Evolutionary conservation across 2,329 filamentous ascomycete genomes (phyloP).

Genomic region (Raffaelea deltoideospora): DNA sequence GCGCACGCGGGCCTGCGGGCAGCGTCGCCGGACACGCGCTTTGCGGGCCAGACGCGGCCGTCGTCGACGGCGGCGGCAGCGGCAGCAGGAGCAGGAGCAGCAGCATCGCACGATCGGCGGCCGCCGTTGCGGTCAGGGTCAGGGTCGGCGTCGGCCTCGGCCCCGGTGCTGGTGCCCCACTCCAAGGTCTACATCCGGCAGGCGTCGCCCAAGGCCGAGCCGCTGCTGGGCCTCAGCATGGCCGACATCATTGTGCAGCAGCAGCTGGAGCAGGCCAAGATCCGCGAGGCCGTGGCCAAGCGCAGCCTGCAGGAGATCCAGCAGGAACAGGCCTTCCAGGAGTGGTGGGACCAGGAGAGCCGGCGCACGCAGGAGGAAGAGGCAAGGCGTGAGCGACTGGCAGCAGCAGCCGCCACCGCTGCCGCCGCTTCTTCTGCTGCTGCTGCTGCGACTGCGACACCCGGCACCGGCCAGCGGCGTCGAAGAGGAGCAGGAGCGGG

Average conservation of each 20-base stretch:
- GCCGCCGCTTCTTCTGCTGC: too few relatives aligned
- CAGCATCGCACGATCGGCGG: constrained; percentile 3
- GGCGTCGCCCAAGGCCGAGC: constrained; percentile 43
- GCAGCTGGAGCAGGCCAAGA: constrained; percentile 64
- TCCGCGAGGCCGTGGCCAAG: constrained; percentile 75
- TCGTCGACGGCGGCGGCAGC: constrained; percentile 13
- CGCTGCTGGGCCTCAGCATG: constrained; percentile 52
- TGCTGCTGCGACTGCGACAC: too few relatives aligned
- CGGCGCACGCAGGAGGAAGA: constrained; percentile 52
- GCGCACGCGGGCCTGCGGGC: constrained; percentile 26
- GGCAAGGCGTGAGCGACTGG: too few relatives aligned
- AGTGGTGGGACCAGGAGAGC: constrained; percentile 90
- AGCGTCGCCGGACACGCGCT: constrained; percentile 47
- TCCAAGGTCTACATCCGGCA: constrained; percentile 44
- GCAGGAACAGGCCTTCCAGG: constrained; percentile 88
- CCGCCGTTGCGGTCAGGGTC: constrained; percentile 14
- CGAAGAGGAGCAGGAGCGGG: constrained; percentile 1
- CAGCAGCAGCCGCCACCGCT: too few relatives aligned
- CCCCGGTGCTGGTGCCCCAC: constrained; percentile 34
- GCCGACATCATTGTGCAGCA: constrained; percentile 82
- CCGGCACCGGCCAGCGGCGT: constrained; percentile 14
- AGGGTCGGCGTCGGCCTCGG: constrained; percentile 1
- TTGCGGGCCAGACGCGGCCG: constrained; percentile 38
- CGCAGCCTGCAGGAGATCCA: constrained; percentile 89
- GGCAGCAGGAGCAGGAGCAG: neutral